Evolutionary conservation across 2,329 filamentous ascomycete genomes (phyloP).

Genomic region (Sporothrix globosa): DNA sequence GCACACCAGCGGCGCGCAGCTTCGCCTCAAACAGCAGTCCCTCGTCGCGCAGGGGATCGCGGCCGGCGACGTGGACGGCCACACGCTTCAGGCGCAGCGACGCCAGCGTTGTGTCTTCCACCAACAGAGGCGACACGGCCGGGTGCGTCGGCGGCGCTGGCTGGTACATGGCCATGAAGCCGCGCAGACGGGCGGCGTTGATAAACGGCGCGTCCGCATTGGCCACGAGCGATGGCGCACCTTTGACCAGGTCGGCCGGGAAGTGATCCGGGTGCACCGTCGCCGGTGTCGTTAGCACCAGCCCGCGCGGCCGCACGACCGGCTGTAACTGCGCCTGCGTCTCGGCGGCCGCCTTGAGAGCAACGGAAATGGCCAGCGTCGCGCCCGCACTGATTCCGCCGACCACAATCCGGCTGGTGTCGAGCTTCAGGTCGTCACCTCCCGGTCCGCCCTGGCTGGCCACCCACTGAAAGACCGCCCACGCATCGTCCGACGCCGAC

Average conservation of each 20-base stretch:
- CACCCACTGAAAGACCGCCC: conserved; percentile 56
- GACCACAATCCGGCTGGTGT: conserved; percentile 46
- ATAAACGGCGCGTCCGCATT: conserved; percentile 46
- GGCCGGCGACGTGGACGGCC: conserved; percentile 30
- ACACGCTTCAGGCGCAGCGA: not conserved
- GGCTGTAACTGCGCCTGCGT: not conserved
- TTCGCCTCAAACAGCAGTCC: conserved; percentile 31
- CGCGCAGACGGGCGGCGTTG: conserved; percentile 48
- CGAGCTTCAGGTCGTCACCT: conserved; percentile 38
- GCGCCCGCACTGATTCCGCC: conserved; percentile 53
- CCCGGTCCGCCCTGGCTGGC: conserved; percentile 36
- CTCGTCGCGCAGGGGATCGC: conserved; percentile 34
- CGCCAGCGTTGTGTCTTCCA: not conserved
- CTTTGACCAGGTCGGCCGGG: not conserved
- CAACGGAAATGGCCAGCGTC: conserved; percentile 33
- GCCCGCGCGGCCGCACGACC: not conserved
- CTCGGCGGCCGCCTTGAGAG: conserved; percentile 44
- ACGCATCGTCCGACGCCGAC: conserved; percentile 52
- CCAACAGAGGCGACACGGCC: conserved; percentile 18
- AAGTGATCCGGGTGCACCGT: conserved; percentile 21
- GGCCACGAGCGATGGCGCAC: not conserved
- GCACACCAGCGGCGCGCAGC: conserved; percentile 8
- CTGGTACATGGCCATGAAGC: conserved; percentile 42
- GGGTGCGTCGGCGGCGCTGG: conserved; percentile 1
- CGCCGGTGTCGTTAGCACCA: not conserved